Evolutionary conservation across 1,284 basidiomycete species (phyloP), one percentile per base, ranked within the genome.

Genomic region (Trichosporon sp.): DNA sequence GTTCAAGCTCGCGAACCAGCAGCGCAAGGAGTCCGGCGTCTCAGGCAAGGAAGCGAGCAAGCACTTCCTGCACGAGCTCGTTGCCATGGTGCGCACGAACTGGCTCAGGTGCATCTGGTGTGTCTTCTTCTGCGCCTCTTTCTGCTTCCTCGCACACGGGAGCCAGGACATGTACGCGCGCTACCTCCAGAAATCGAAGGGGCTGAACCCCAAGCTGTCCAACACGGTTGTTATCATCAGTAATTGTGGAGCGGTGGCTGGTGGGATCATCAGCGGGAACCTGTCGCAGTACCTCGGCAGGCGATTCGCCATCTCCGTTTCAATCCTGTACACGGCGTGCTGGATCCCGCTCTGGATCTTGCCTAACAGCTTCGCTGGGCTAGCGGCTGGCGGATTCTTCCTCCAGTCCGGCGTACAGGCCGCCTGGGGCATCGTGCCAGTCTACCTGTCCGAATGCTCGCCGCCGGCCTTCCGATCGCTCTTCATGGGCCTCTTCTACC

Each of bases 401-500:
- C 79, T 95, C 46, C 92, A 94, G 73, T 87, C 90, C 66, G 91
- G 90, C 59, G 89, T 92, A 2, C 91, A 93, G 75, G 89, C 89
- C 23, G 82, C 83, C 0, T 85, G 83, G 80, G 81, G 78, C 69
- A 69, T 79, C 31, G 74, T 81, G 13, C 80, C 80, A 21, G 71
- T 76, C 46, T 78, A 90, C 77, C 83, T 96, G 16, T 86, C 89
- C 2, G 95, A 98, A 80, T 88, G 95, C 80, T 89, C 90, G 5
- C 76, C 77, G 16, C 76, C 93, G 0, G 93, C 91, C 0, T 98
- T 96, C 85, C 85, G 95, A 62, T 92, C 93, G 7, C 90, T 91
- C 0, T 97, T 95, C 84, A 89, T 90, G 21, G 95, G 95, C 69
- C 86, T 95, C 0, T 88, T 90, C 0, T 98, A 96, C 81, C 66